These are phyloP conservation scores for Albifimbria verrucaria DNA, from an alignment of 2,329 filamentous ascomycete species.

Conservation along the genomic window DNA sequence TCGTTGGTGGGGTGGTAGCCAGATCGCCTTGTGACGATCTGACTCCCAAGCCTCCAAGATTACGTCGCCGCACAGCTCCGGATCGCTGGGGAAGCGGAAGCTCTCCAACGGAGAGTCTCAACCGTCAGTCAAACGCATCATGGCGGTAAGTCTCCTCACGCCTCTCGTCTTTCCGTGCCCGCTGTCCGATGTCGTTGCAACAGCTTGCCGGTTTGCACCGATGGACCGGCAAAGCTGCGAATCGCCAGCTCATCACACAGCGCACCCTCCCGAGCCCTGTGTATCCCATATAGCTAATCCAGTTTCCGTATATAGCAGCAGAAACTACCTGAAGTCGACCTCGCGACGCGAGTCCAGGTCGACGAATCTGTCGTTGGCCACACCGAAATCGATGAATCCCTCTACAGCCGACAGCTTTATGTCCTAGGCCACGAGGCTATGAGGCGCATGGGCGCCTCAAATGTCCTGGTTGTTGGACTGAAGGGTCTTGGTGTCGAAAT, in stretches of 20 bases:
- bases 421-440: slow-evolving; percentile 78
- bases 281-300: not conserved
- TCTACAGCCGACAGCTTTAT: slow-evolving; percentile 73
- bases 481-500: slow-evolving; percentile 96
- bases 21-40: slow-evolving; percentile 22
- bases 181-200: not conserved
- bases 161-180: not conserved
- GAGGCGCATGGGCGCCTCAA: slow-evolving; percentile 98
- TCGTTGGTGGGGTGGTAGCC: slow-evolving; percentile 32
- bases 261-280: not conserved
- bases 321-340: slow-evolving; percentile 57
- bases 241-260: not conserved
- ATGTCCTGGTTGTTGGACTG: slow-evolving; percentile 86
- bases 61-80: slow-evolving; percentile 24
- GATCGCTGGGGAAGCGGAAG: slow-evolving; percentile 67
- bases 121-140: slow-evolving; percentile 56
- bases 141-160: slow-evolving; percentile 50
- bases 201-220: not conserved
- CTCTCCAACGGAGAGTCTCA: slow-evolving; percentile 58
- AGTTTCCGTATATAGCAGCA: slow-evolving; percentile 35
- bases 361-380: slow-evolving; percentile 55
- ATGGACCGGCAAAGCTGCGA: not conserved
- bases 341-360: slow-evolving; percentile 63
- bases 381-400: slow-evolving; percentile 67
- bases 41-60: slow-evolving; percentile 27